These are phyloP conservation scores for Shiraia bambusicola DNA, from an alignment of 2,329 filamentous ascomycete genomes.

Conservation along the genomic window DNA sequence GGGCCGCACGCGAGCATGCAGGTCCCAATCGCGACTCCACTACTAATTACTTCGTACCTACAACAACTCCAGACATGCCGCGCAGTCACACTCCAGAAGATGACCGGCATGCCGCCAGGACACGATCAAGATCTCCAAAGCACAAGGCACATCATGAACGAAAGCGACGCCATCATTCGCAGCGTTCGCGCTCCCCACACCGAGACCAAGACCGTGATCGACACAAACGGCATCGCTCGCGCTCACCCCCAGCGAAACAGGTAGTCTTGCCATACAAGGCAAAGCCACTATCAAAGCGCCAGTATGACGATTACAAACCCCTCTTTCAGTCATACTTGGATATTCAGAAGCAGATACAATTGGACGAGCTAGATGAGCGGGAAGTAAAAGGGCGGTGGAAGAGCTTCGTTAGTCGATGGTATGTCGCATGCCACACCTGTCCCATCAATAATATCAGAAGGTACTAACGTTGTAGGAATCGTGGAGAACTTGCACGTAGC, in stretches of 20 bases:
- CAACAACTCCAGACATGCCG: slow-evolving; percentile 8
- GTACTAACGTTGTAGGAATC: slow-evolving; percentile 68
- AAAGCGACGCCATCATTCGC: slow-evolving; percentile 42
- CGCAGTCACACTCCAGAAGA: slow-evolving; percentile 5
- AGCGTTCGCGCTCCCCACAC: slow-evolving; percentile 37
- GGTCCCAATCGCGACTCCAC: not conserved
- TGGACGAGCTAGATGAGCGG: slow-evolving; percentile 69
- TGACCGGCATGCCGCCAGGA: too few relatives aligned
- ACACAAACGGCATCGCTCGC: slow-evolving; percentile 35
- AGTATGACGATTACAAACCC: slow-evolving; percentile 65
- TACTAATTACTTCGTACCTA: not conserved
- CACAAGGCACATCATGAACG: slow-evolving; percentile 32
- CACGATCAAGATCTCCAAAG: slow-evolving; percentile 44
- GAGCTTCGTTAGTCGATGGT: slow-evolving; percentile 88
- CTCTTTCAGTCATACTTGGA: slow-evolving; percentile 84
- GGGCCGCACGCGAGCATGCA: not conserved
- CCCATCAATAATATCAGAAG: not conserved
- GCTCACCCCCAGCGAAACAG: slow-evolving; percentile 29
- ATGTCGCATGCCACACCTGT: slow-evolving; percentile 29
- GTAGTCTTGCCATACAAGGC: slow-evolving; percentile 64
- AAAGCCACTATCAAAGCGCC: slow-evolving; percentile 65
- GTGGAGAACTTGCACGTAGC: slow-evolving; percentile 78
- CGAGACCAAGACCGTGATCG: slow-evolving; percentile 24
- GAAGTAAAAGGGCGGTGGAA: slow-evolving; percentile 87
- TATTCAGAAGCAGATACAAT: slow-evolving; percentile 75